These are phyloP conservation scores for Tetradesmus lagerheimii DNA, from an alignment of 139 green algal genomes.

Conservation along the genomic window DNA sequence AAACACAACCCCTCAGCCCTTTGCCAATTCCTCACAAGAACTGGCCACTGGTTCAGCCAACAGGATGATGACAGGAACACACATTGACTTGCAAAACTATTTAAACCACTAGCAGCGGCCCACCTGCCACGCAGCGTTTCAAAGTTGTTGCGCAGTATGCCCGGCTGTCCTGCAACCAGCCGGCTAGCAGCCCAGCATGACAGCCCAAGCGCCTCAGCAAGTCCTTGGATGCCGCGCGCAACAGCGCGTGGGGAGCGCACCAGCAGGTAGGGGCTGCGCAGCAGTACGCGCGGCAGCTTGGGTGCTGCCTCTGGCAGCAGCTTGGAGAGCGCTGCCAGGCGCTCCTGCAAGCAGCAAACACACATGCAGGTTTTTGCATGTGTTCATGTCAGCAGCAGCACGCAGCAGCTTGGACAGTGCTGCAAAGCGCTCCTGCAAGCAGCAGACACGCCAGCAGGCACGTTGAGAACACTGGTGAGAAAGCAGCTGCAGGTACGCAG, in stretches of 20 bases:
- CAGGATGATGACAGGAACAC: no score
- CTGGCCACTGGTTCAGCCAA: no score
- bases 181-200: slow-evolving; percentile 7
- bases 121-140: slow-evolving; percentile 26
- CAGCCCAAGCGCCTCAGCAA: slow-evolving; percentile 32
- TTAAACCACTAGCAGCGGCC: no score
- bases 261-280: slow-evolving; percentile 35
- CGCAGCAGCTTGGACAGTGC: no score
- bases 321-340: slow-evolving; percentile 23
- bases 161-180: slow-evolving; percentile 31
- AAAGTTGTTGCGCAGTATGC: slow-evolving; percentile 33
- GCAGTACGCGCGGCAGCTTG: slow-evolving; percentile 25
- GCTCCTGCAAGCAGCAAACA: not conserved
- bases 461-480: no score
- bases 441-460: no score
- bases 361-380: not conserved
- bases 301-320: slow-evolving; percentile 37
- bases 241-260: slow-evolving; percentile 21
- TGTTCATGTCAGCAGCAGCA: no score
- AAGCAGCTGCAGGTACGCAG: no score
- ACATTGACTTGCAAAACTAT: no score
- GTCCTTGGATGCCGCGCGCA: slow-evolving; percentile 1
- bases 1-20: no score
- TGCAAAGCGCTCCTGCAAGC: no score
- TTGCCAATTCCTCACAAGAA: no score